Evolutionary conservation across 768 basidiomycete genomes (phyloP).

Genomic region (Tylopilus sp.): DNA sequence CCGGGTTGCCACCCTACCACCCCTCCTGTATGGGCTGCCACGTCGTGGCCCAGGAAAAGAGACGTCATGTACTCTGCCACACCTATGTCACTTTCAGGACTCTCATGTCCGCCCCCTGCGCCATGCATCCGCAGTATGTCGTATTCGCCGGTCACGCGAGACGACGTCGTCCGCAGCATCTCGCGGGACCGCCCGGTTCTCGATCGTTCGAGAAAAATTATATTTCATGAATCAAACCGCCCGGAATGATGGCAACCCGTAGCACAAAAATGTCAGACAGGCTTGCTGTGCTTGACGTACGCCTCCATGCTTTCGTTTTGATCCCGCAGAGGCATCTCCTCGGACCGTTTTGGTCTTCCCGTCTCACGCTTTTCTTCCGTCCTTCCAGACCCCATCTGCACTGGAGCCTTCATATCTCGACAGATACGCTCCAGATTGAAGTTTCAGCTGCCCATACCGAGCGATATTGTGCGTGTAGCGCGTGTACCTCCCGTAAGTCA

Average conservation of each 20-base stretch:
- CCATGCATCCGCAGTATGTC: conserved; percentile 16
- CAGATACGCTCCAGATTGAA: conserved; percentile 18
- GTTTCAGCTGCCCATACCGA: conserved; percentile 8
- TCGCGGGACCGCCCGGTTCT: conserved; percentile 21
- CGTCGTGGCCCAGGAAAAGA: not conserved
- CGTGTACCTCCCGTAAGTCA: conserved; percentile 15
- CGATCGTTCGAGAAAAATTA: conserved; percentile 6
- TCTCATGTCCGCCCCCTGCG: not conserved
- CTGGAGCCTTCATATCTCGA: conserved; percentile 9
- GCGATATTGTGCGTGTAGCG: conserved; percentile 4
- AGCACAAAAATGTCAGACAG: conserved; percentile 1
- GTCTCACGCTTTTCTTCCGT: not conserved
- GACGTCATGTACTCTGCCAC: not conserved
- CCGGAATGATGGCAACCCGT: not conserved
- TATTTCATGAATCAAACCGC: conserved; percentile 5
- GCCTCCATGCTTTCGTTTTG: not conserved
- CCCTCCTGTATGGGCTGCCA: not conserved
- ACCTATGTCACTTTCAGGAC: not conserved
- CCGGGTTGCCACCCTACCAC: not conserved
- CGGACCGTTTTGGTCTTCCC: conserved; percentile 10
- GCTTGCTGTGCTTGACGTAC: conserved; percentile 18
- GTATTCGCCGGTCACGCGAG: conserved; percentile 5
- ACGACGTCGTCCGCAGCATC: conserved; percentile 3
- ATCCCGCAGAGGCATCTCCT: conserved; percentile 19
- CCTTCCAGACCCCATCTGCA: not conserved